Conservation (phyloP, 441 rosid genomes). For the Gossypium schwendimanii region DNA sequence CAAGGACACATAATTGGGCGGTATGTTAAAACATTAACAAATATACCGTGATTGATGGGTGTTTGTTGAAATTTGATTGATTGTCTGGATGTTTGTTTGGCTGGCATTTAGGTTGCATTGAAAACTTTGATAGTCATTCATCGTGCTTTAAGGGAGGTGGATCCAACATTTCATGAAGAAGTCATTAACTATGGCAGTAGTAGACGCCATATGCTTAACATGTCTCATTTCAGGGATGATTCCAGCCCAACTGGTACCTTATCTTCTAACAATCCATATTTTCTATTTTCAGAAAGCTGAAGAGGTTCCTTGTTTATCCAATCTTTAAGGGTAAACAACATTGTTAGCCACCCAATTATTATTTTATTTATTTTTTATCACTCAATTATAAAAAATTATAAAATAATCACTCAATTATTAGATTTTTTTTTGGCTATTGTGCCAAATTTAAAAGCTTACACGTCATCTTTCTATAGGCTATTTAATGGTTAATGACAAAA, state of each 20-base stretch:
- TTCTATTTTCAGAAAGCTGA: conserved; percentile 5
- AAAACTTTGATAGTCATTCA: conserved; percentile 87
- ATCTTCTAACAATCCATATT: background rate
- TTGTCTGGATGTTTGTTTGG: conserved; percentile 13
- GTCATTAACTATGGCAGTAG: conserved; percentile 84
- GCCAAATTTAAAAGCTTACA: too few species aligned
- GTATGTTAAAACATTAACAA: conserved; percentile 26
- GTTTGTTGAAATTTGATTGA: background rate
- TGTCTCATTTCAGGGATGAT: conserved; percentile 96
- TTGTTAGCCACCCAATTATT: too few species aligned
- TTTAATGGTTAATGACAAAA: too few species aligned
- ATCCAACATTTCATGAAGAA: conserved; percentile 92
- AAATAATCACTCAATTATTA: too few species aligned
- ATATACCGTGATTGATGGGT: background rate
- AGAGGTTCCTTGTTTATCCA: conserved; percentile 15
- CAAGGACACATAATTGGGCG: conserved; percentile 96
- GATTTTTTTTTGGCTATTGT: too few species aligned
- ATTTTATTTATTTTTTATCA: too few species aligned
- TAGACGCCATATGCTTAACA: conserved; percentile 84
- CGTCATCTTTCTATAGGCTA: too few species aligned
- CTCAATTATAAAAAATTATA: too few species aligned
- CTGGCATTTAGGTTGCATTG: conserved; percentile 65
- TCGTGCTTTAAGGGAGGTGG: conserved; percentile 96
- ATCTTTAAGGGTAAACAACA: conserved; percentile 2
- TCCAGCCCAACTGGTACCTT: conserved; percentile 78